phyloP scores from a whole-genome alignment of 2,329 filamentous ascomycete genomes.

The Verticillium isaacii region DNA sequence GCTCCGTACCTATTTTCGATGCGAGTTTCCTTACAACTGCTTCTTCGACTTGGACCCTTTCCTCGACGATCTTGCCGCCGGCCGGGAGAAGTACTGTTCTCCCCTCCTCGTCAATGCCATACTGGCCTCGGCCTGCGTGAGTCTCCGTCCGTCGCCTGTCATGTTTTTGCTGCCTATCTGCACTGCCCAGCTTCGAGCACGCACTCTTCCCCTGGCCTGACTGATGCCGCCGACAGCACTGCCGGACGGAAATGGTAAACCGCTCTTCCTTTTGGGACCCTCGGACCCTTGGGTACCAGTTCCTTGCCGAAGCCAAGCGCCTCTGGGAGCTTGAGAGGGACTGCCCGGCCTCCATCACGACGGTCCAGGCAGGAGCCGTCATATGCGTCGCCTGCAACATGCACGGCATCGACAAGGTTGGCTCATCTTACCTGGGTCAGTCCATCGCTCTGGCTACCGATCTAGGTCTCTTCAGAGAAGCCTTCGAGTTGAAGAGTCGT shows the following conservation, averaged over 20 bases:
- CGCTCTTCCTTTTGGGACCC: background rate
- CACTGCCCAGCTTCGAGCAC: too few species aligned
- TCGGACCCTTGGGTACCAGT: background rate
- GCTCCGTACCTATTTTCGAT: background rate
- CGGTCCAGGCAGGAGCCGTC: background rate
- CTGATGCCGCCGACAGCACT: too few species aligned
- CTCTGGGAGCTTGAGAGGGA: background rate
- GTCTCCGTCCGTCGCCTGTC: background rate
- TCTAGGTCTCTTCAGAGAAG: background rate
- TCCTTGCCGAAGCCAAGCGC: background rate
- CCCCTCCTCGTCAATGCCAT: background rate
- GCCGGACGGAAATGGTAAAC: background rate
- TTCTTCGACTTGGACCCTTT: background rate
- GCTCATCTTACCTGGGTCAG: background rate
- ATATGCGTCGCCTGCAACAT: background rate
- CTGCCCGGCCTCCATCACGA: background rate
- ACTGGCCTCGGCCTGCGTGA: background rate
- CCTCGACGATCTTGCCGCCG: background rate
- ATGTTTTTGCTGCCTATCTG: too few species aligned
- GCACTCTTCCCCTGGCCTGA: too few species aligned
- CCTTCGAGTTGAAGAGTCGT: background rate
- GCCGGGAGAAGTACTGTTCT: background rate
- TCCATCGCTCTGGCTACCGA: background rate
- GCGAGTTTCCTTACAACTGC: background rate
- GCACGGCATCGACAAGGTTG: background rate